Base-by-base conservation (phyloP, 2,329 filamentous ascomycete genomes). In the Coccinonectria pachysandricola region DNA sequence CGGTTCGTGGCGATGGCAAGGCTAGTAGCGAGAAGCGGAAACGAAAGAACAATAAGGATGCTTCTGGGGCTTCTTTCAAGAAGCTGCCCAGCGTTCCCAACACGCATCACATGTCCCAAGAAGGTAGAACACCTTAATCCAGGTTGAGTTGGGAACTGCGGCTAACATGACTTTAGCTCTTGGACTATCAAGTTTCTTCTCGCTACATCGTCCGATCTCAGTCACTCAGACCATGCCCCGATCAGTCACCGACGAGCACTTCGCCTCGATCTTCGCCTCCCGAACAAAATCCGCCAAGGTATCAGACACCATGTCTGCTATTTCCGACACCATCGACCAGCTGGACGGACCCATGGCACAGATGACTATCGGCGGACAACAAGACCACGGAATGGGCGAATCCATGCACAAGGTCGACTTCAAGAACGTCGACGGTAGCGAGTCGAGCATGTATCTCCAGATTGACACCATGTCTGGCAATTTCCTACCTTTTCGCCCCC, bases 141-240 rank as follows among this genome's bases (percentile, higher is more conserved):
- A 11, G 15, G 7, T 2, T 7, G 12, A 15, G 24, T 6, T 11
- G 4, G 13, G 10, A 28, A 21, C 24, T 7, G 20, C 27, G 42
- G 27, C 40, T 42, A 26, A 48, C 31, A 24, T 12, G 20, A 9
- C 15, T 37, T 5, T 40, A 96, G 91, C 92, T 49, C 70, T 96
- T 35, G 79, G 81, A 37, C 66, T 94, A 23, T 91, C 88, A 6
- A 80, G 80, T 34, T 96, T 98, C 68, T 96, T 96, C 65, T 92
- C 87, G 37, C 79, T 93, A 40, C 85, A 98, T 59, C 78, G 91
- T 35, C 91, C 91, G 23, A 88, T 98, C 48, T 93, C 85, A 29
- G 75, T 95, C 40, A 86, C 79, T 25, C 77, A 79, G 44, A 78
- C 79, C 41, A 78, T 94, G 49, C 91, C 81, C 30, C 75, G 72